Conservation (phyloP, 192 early-diverging fungal genomes). For the Coemansia sp. region DNA sequence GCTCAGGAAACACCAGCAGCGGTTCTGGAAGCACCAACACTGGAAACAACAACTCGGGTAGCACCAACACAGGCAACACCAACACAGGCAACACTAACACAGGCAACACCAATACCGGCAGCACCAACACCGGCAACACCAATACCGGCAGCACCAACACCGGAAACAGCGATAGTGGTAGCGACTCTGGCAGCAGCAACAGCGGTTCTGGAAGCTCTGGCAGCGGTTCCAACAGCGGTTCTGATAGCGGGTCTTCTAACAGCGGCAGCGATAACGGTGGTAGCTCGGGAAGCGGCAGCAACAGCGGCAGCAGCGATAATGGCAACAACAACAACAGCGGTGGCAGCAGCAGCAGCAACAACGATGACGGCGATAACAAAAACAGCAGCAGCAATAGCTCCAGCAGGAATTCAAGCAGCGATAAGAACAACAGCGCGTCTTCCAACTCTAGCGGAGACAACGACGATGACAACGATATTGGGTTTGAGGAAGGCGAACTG, state of each 20-base stretch:
- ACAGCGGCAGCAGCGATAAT: not conserved
- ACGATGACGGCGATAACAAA: not conserved
- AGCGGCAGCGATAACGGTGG: not conserved
- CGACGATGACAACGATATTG: not conserved
- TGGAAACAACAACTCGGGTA: not conserved
- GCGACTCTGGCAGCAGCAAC: not conserved
- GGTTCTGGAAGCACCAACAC: not conserved
- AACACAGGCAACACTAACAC: not conserved
- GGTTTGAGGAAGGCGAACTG: constrained; percentile 1
- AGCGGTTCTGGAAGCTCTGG: constrained; percentile 2
- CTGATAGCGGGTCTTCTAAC: not conserved
- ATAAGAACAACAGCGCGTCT: not conserved
- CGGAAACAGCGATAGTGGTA: not conserved
- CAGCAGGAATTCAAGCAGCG: not conserved
- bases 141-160: not conserved
- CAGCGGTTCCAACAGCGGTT: constrained; percentile 1
- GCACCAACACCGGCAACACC: not conserved
- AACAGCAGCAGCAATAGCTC: not conserved
- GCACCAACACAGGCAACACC: not conserved
- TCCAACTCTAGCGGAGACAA: not conserved
- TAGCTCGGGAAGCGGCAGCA: not conserved
- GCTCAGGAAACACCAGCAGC: not conserved
- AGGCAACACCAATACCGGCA: not conserved
- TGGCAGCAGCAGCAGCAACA: not conserved
- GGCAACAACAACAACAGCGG: not conserved